phyloP scores from a whole-genome alignment of 495 filamentous ascomycete species.

The Penicillium chermesinum region DNA sequence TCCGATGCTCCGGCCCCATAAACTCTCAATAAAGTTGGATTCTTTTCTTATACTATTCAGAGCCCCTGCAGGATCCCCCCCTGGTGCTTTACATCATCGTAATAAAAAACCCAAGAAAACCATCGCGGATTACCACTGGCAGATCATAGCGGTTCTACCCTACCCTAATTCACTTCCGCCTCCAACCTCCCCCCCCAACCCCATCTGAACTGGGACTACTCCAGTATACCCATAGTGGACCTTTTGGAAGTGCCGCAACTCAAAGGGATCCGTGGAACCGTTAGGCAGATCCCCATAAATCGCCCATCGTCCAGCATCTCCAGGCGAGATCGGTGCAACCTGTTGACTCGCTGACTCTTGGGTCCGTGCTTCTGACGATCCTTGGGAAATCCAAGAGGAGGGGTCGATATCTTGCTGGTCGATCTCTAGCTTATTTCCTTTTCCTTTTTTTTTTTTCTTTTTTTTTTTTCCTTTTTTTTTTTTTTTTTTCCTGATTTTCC shows the following conservation, averaged over 20 bases:
- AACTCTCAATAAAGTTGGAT: too few relatives aligned
- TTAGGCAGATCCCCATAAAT: slow-evolving; percentile 24
- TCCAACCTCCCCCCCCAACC: background rate
- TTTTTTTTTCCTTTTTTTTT: background rate
- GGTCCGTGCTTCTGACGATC: slow-evolving; percentile 41
- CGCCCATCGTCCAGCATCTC: too few relatives aligned
- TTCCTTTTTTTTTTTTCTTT: slow-evolving; percentile 1
- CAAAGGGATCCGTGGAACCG: slow-evolving; percentile 29
- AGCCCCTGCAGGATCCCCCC: too few relatives aligned
- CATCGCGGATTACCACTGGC: too few relatives aligned
- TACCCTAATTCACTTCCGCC: background rate
- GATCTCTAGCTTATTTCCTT: slow-evolving; percentile 29
- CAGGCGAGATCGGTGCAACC: slow-evolving; percentile 31
- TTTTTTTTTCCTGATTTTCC: slow-evolving; percentile 1
- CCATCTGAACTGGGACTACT: too few relatives aligned
- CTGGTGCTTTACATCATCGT: too few relatives aligned
- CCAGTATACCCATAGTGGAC: slow-evolving; percentile 13
- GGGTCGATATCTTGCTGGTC: slow-evolving; percentile 35
- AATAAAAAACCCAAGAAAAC: too few relatives aligned
- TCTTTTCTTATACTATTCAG: too few relatives aligned
- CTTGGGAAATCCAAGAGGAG: slow-evolving; percentile 25
- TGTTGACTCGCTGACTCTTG: slow-evolving; percentile 22
- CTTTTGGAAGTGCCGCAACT: slow-evolving; percentile 29
- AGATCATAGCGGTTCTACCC: too few relatives aligned
- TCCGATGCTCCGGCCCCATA: background rate